Evolutionary conservation across 495 filamentous ascomycete genomes (phyloP), one percentile per base, ranked within the genome.

Genomic region (Pyrenula massariospora): DNA sequence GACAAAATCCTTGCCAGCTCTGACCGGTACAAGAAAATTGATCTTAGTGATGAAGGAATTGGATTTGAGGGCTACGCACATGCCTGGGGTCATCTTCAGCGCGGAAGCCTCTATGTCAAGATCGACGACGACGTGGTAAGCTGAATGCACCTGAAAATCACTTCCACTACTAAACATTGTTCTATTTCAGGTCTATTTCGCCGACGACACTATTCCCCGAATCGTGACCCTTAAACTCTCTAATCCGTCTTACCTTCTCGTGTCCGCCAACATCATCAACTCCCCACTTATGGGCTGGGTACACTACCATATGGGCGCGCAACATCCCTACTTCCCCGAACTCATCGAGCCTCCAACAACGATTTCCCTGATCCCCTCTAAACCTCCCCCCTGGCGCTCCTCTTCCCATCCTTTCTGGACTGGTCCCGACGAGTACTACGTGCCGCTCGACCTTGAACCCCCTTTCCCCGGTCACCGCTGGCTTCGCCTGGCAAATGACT

Each of bases 61-160:
- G 70, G 65, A 10, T 75, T 65, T 53, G 64, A 62, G 22, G 63
- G 65, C 23, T 69, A 67, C 50, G 55, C 61, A 64, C 8, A 60
- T 66, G 62, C 65, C 2, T 42, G 31, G 31, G 31, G 31, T 15
- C 31, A 42, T 42, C 31, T 42, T 15, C 66, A 76, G 55, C 59
- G 68, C 2, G 56, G 70, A 51, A 61, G 66, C 20, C 73, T 77
- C 48, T 77, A 75, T 54, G 67, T 78, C 61, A 78, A 78, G 57
- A 77, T 78, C 25, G 75, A 78, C 58, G 75, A 78, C 57, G 75
- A 78, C 59, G 70, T 78, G 50, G 72, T n/a, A n/a, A n/a, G n/a
- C n/a, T n/a, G n/a, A 59, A 57, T 12, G 60, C 24, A 1, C 12
- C 11, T 8, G 25, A 31, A 1, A 12, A 2, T 1, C 2, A 2